Evolutionary conservation across 768 basidiomycete genomes (phyloP).

Genomic region (Leccinum variicolor): DNA sequence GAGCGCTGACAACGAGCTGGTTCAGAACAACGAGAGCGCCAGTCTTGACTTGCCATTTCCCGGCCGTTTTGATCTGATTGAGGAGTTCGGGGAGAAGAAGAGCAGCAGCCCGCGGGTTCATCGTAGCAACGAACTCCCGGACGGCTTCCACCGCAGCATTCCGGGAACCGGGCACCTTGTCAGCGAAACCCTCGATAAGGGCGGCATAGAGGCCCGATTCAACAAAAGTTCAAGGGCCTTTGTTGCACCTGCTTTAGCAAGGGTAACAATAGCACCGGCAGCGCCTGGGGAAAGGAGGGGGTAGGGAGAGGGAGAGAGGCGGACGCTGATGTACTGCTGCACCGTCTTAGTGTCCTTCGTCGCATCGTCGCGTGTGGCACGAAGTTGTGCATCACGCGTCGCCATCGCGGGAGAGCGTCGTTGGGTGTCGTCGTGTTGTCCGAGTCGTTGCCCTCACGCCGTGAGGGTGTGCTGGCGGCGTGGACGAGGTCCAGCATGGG

Average conservation of each 20-base stretch:
- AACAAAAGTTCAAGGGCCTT: conserved; percentile 86
- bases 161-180: conserved; percentile 89
- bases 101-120: conserved; percentile 87
- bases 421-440: too few relatives aligned
- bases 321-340: too few relatives aligned
- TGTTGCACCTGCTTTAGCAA: conserved; percentile 68
- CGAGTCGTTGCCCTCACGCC: too few relatives aligned
- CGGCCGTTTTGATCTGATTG: conserved; percentile 90
- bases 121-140: conserved; percentile 64
- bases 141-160: conserved; percentile 84
- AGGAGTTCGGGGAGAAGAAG: conserved; percentile 86
- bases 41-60: conserved; percentile 97
- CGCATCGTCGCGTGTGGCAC: too few relatives aligned
- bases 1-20: conserved; percentile 82
- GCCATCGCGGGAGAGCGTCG: too few relatives aligned
- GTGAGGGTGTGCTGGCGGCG: too few relatives aligned
- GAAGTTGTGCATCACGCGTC: too few relatives aligned
- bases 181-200: conserved; percentile 90
- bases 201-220: conserved; percentile 81
- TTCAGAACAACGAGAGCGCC: conserved; percentile 80
- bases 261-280: conserved; percentile 60
- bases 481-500: too few relatives aligned
- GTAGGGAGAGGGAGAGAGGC: too few relatives aligned
- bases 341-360: too few relatives aligned
- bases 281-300: conserved; percentile 44